Evolutionary conservation across 768 basidiomycete species (phyloP).

Genomic region (Rubroboletus pulcherrimus): DNA sequence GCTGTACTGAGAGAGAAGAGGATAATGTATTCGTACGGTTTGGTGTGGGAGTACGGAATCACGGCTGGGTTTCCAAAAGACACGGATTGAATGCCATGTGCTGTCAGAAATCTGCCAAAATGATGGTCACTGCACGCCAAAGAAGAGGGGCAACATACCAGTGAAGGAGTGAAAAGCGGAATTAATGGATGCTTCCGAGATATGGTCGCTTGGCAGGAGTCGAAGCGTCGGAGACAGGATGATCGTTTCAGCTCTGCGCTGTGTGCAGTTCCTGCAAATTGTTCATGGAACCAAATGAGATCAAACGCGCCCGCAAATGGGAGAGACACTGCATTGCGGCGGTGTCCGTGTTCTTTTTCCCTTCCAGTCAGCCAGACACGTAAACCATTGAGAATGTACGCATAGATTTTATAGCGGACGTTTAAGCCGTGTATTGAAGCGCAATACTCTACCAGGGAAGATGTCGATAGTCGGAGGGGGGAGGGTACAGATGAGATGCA

Average conservation of each 20-base stretch:
- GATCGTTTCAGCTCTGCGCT: neutral
- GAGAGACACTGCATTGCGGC: neutral
- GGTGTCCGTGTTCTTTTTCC: neutral
- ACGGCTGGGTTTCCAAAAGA: neutral
- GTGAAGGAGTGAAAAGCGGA: no score
- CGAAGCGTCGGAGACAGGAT: neutral
- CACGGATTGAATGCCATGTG: neutral
- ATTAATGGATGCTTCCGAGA: neutral
- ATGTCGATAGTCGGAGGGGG: neutral
- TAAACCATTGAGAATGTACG: no score
- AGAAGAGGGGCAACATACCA: no score
- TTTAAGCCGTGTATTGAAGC: no score
- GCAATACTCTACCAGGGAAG: neutral
- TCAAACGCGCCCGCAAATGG: neutral
- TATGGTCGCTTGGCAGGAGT: neutral
- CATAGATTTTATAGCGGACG: no score
- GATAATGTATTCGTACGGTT: neutral
- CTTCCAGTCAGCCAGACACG: no score
- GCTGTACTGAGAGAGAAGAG: neutral
- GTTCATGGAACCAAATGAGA: neutral
- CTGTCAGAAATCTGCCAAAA: neutral
- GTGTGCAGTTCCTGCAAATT: no score
- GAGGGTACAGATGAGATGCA: neutral
- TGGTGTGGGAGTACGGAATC: no score
- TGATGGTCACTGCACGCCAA: no score